These are phyloP conservation scores for Penicillium expansum DNA, from an alignment of 2,329 filamentous ascomycete genomes.

Conservation along the genomic window DNA sequence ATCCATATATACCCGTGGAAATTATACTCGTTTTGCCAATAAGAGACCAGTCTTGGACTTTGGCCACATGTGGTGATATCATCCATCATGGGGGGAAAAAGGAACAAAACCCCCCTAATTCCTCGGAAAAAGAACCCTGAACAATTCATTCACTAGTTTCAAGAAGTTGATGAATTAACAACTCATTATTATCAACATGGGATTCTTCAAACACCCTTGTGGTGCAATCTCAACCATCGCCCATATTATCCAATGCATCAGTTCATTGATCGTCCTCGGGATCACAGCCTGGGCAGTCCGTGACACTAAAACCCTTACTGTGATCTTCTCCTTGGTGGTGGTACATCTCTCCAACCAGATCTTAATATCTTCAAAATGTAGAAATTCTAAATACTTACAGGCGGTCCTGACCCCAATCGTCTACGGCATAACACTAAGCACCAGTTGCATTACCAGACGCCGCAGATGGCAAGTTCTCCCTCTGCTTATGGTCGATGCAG, in stretches of 20 bases:
- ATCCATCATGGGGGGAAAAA: neutral
- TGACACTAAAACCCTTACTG: conserved; percentile 18
- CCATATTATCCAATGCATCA: conserved; percentile 12
- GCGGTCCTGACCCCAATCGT: conserved; percentile 10
- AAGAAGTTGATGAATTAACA: neutral
- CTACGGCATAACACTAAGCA: conserved; percentile 2
- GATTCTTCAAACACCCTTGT: conserved; percentile 11
- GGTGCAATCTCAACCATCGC: conserved; percentile 10
- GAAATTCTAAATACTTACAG: neutral
- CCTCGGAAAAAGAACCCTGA: neutral
- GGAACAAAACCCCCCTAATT: neutral
- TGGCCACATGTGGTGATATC: conserved; percentile 8
- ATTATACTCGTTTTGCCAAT: neutral
- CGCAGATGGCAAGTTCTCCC: conserved; percentile 14
- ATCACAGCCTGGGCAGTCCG: conserved; percentile 22
- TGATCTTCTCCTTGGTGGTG: conserved; percentile 18
- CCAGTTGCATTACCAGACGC: conserved; percentile 8
- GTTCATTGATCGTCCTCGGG: conserved; percentile 19
- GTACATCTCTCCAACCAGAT: conserved; percentile 4
- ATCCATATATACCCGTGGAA: neutral
- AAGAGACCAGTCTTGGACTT: neutral
- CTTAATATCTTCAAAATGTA: neutral
- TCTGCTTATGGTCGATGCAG: conserved; percentile 9
- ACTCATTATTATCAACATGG: neutral
- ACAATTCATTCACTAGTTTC: neutral